Conservation (phyloP, 805 yeast genomes). For the Kodamaea leandrae region DNA sequence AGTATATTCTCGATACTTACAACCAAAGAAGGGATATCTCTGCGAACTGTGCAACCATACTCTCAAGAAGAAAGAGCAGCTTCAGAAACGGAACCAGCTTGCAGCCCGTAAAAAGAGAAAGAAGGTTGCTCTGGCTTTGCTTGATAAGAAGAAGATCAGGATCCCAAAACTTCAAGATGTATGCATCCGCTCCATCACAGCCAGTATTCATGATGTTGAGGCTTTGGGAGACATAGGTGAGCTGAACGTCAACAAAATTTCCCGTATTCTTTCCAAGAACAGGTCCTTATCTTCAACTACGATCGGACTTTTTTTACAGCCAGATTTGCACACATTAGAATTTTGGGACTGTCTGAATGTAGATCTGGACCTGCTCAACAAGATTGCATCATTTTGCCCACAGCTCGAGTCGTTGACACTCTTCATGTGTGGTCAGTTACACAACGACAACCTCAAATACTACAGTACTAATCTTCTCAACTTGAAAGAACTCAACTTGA, state of each 20-base stretch:
- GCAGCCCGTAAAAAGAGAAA: conserved; percentile 72
- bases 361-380: conserved; percentile 58
- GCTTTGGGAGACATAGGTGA: conserved; percentile 84
- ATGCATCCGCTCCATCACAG: conserved; percentile 67
- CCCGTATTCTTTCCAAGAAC: conserved; percentile 76
- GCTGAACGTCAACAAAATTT: conserved; percentile 65
- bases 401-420: conserved; percentile 61
- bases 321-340: conserved; percentile 54
- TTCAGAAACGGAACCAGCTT: conserved; percentile 50
- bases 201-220: conserved; percentile 70
- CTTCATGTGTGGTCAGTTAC: conserved; percentile 91
- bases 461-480: conserved; percentile 54
- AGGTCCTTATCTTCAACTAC: conserved; percentile 75
- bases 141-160: conserved; percentile 63
- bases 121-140: conserved; percentile 77
- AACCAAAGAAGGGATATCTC: conserved; percentile 57
- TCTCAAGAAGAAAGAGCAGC: conserved; percentile 40
- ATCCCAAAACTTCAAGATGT: conserved; percentile 77
- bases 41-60: conserved; percentile 60
- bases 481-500: conserved; percentile 58
- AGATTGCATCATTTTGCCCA: conserved; percentile 79
- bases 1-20: conserved; percentile 59
- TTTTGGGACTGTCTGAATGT: conserved; percentile 93
- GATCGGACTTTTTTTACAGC: conserved; percentile 66
- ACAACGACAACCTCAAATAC: conserved; percentile 69